Evolutionary conservation across 2,329 filamentous ascomycete species (phyloP).

Genomic region (Colletotrichum endophyticum): DNA sequence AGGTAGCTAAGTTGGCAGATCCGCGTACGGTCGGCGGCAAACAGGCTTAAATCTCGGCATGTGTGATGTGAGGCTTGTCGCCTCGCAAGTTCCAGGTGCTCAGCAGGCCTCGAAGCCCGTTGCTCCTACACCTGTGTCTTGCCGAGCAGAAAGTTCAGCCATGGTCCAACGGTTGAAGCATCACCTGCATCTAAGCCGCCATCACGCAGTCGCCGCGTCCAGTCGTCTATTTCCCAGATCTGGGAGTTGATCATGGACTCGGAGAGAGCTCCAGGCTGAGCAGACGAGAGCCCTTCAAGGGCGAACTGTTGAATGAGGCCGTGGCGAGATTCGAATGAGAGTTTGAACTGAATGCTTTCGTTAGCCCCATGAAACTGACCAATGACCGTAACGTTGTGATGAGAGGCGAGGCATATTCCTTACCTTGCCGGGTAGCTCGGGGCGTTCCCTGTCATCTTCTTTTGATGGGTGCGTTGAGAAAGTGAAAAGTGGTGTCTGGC

Average conservation of each 20-base stretch:
- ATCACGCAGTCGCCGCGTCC: background rate
- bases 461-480: conserved; percentile 67
- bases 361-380: background rate
- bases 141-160: conserved; percentile 13
- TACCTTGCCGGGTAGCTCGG: conserved; percentile 52
- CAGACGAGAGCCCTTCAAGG: conserved; percentile 19
- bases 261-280: background rate
- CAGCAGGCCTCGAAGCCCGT: background rate
- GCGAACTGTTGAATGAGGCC: conserved; percentile 38
- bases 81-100: background rate
- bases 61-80: background rate
- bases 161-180: conserved; percentile 7
- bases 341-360: conserved; percentile 19
- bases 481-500: conserved; percentile 84
- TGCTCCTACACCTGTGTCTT: background rate
- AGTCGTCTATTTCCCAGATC: conserved; percentile 22
- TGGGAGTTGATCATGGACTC: background rate
- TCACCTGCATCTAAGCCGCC: background rate
- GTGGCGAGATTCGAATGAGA: conserved; percentile 41
- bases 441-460: conserved; percentile 61
- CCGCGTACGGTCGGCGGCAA: background rate
- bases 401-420: conserved; percentile 19
- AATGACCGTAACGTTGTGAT: background rate
- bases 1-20: background rate
- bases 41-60: background rate